Base-by-base conservation (phyloP, 345 rosid species). In the Acer yangbiense region DNA sequence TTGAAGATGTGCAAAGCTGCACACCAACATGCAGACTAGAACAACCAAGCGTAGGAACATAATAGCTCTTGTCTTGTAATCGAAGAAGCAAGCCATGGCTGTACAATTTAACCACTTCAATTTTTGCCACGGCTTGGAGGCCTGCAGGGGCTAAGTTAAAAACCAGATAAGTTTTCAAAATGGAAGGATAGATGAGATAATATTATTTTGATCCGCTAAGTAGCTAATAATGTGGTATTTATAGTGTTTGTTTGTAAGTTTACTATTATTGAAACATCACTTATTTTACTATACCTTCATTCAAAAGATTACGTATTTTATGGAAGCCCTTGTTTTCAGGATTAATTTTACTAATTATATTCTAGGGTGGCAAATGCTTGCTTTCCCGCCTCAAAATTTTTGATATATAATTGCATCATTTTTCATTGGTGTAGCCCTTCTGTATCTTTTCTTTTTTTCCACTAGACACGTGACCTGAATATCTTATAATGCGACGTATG, bases 1-100 rank as follows among this genome's bases (percentile, higher is more conserved):
- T 41, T 61, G 79, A 55, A 89, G 85, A 76, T 87, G 85, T 9
- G 91, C 91, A 72, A 46, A 73, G 64, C 60, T 61, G 25, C 9
- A 20, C 13, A 21, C 65, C 9, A 55, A 60, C 27, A 73, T 73
- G 68, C 20, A 73, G 46, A 61, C 35, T 14, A 73, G 6, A 62
- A 61, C 39, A 9, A 62, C 68, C 2, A 41, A 43, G 23, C 12
- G 35, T 8, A 73, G 21, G 68, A 35, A 35, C 39, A 35, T 35
- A 35, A 35, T 35, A 35, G 39, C 39, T 35, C 39, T 35, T 35
- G 39, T 35, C 39, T 35, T 35, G 39, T 29, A 80, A 46, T 35
- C 41, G n/a, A 55, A 72, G 58, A 55, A 72, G 58, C 13, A 77
- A 80, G 72, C 74, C 83, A 83, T 83, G 63, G 76, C 69, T 29